Conservation (phyloP, 495 filamentous ascomycete species). For the Trichocladium antarcticum region DNA sequence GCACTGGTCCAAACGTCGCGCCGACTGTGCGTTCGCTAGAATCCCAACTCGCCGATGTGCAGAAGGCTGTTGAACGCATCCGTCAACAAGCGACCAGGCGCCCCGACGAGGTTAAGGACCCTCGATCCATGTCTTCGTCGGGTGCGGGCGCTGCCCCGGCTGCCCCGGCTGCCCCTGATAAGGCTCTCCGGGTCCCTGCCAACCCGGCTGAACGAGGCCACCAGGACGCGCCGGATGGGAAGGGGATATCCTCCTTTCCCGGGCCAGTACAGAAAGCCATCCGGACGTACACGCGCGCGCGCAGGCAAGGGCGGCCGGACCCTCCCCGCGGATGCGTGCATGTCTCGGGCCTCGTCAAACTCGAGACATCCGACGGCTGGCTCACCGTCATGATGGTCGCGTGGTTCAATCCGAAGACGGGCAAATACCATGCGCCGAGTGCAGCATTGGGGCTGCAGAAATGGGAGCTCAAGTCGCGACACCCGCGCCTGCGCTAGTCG, state of each 20-base stretch:
- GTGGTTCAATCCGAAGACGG: slow-evolving; percentile 26
- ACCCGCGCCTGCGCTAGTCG: background rate
- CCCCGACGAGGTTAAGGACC: slow-evolving; percentile 19
- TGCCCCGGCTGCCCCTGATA: background rate
- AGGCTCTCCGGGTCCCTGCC: background rate
- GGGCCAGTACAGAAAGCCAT: slow-evolving; percentile 44
- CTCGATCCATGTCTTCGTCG: slow-evolving; percentile 11
- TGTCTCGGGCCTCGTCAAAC: slow-evolving; percentile 54
- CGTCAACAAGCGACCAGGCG: slow-evolving; percentile 26
- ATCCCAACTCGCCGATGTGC: slow-evolving; percentile 10
- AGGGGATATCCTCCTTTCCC: no score
- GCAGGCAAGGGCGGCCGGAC: slow-evolving; percentile 29
- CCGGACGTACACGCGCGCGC: slow-evolving; percentile 38
- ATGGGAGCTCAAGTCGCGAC: slow-evolving; percentile 11
- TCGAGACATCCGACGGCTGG: slow-evolving; percentile 44
- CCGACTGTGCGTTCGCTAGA: background rate
- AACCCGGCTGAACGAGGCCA: slow-evolving; percentile 2
- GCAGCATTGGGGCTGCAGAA: background rate
- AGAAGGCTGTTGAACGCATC: slow-evolving; percentile 20
- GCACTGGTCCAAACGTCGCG: background rate
- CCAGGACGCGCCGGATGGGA: no score
- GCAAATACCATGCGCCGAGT: slow-evolving; percentile 6
- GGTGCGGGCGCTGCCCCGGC: background rate
- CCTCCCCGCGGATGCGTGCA: slow-evolving; percentile 54
- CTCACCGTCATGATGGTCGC: slow-evolving; percentile 22